A percentile compares a stretch with the other conserved stretches of the same genome.
These are phyloP conservation scores for Phytophthora palmivora DNA, from an alignment of 352 stramenopile genomes.

Conservation along the genomic window DNA sequence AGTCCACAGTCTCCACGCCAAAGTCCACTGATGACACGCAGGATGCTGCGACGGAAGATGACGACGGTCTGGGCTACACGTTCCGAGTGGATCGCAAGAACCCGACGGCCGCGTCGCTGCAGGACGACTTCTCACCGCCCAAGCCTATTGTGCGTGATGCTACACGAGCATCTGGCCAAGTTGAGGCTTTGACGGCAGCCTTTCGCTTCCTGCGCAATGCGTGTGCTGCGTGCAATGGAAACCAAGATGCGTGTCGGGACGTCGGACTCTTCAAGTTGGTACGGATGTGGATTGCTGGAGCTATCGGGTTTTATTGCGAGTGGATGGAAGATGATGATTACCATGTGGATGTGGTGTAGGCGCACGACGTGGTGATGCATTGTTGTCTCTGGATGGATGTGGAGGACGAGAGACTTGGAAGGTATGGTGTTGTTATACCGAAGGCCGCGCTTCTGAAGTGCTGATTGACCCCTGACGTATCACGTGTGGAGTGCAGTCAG, in stretches of 20 bases:
- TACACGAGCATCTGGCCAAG: background rate
- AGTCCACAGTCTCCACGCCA: background rate
- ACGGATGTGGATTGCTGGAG: background rate
- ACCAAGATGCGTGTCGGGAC: constrained; percentile 56
- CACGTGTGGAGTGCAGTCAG: constrained; percentile 29
- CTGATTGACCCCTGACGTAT: too few species aligned
- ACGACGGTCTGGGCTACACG: constrained; percentile 80
- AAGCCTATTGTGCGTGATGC: constrained; percentile 40
- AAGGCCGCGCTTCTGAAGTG: background rate
- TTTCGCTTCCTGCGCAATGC: constrained; percentile 83
- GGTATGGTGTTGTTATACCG: constrained; percentile 31
- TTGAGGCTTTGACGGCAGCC: constrained; percentile 45
- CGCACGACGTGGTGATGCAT: constrained; percentile 44
- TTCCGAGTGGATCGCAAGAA: constrained; percentile 54
- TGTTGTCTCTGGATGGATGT: constrained; percentile 70
- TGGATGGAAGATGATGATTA: constrained; percentile 1
- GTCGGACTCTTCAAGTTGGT: constrained; percentile 30
- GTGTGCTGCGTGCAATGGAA: constrained; percentile 51
- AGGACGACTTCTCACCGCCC: constrained; percentile 38
- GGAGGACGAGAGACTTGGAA: constrained; percentile 54
- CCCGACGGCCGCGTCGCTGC: constrained; percentile 31
- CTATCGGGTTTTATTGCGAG: background rate
- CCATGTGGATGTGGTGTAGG: constrained; percentile 28
- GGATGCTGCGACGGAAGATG: constrained; percentile 25
- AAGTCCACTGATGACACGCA: constrained; percentile 21